Conservation (phyloP, 768 basidiomycete species). For the Lactarius deliciosus region DNA sequence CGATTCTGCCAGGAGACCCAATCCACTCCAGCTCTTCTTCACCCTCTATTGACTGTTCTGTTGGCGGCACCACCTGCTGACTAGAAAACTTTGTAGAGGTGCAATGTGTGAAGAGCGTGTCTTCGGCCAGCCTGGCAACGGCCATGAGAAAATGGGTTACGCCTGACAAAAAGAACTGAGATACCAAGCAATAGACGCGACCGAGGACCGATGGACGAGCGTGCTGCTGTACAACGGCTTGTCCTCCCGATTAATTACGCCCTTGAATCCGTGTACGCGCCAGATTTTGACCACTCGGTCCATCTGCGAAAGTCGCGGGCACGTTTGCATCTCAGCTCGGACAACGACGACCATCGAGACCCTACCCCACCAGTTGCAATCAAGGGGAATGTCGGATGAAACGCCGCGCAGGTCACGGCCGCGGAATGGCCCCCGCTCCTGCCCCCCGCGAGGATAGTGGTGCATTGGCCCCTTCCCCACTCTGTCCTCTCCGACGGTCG, state of each 20-base stretch:
- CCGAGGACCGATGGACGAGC: conserved; percentile 61
- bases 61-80: conserved; percentile 25
- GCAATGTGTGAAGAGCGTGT: conserved; percentile 50
- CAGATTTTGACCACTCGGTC: conserved; percentile 79
- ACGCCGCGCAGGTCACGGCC: conserved; percentile 66
- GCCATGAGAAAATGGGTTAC: not conserved
- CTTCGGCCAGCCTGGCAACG: conserved; percentile 14
- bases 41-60: conserved; percentile 30
- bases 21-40: conserved; percentile 22
- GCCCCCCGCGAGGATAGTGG: conserved; percentile 64
- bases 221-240: conserved; percentile 75
- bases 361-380: conserved; percentile 76
- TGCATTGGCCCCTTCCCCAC: conserved; percentile 55
- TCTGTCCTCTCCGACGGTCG: conserved; percentile 62
- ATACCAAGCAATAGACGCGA: conserved; percentile 65
- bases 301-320: conserved; percentile 44
- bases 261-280: conserved; percentile 47
- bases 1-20: conserved; percentile 47
- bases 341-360: conserved; percentile 31
- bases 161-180: conserved; percentile 16
- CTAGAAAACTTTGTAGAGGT: conserved; percentile 50
- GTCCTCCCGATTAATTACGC: conserved; percentile 57
- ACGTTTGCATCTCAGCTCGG: conserved; percentile 12
- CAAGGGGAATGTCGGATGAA: conserved; percentile 61
- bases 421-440: conserved; percentile 72